phyloP scores from a whole-genome alignment of 495 filamentous ascomycete species.

The Achaetomiella virescens region DNA sequence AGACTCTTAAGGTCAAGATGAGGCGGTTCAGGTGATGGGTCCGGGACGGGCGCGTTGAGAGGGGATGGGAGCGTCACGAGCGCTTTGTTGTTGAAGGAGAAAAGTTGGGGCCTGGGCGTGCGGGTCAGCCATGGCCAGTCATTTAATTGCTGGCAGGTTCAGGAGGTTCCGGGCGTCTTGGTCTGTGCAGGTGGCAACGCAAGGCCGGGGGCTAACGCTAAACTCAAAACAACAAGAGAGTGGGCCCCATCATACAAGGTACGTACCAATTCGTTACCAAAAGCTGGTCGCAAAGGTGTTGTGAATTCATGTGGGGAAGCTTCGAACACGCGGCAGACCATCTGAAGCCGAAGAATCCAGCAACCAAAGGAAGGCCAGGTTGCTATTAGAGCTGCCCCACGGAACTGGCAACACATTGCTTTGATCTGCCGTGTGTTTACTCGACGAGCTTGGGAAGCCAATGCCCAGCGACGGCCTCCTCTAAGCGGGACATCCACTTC shows the following conservation, averaged over 20 bases:
- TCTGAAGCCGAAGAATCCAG: not conserved
- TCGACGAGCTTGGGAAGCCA: not conserved
- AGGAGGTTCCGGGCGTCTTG: not conserved
- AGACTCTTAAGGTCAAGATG: not conserved
- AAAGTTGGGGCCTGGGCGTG: slow-evolving; percentile 23
- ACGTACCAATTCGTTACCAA: not conserved
- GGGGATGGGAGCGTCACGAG: slow-evolving; percentile 4
- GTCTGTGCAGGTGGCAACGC: slow-evolving; percentile 17
- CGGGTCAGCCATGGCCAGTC: slow-evolving; percentile 41
- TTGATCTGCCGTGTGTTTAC: not conserved
- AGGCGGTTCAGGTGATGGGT: slow-evolving; percentile 9
- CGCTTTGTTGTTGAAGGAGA: slow-evolving; percentile 26
- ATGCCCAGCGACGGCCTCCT: not conserved
- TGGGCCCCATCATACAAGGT: not conserved
- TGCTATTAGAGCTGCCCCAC: not conserved
- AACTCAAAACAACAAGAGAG: not conserved
- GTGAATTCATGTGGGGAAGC: slow-evolving; percentile 17
- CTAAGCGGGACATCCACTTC: not conserved
- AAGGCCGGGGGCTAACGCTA: not conserved
- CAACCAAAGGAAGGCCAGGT: not conserved
- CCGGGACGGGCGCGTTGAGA: slow-evolving; percentile 9
- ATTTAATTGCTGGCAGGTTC: slow-evolving; percentile 20
- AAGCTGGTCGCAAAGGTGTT: slow-evolving; percentile 14
- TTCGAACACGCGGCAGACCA: slow-evolving; percentile 13
- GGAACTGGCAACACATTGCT: not conserved